Percentiles rank a stretch among this genome's conserved stretches.
Evolutionary conservation across 2,329 filamentous ascomycete species (phyloP).

Genomic region (Monilinia fructigena): DNA sequence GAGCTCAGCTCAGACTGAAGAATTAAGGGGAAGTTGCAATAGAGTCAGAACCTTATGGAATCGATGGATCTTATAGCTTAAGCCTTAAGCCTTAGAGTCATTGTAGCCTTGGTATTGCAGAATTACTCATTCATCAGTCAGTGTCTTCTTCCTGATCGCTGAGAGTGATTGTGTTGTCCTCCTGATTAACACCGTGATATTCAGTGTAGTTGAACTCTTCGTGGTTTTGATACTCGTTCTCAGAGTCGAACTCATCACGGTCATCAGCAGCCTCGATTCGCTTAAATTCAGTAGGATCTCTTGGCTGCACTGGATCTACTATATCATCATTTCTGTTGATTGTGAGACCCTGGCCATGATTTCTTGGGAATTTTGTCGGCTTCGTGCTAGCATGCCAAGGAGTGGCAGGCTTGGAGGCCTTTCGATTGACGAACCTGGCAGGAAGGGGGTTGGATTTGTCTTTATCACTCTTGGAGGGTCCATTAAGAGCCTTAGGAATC

Average conservation of each 20-base stretch:
- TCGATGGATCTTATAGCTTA: background rate
- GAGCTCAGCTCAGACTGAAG: background rate
- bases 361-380: background rate
- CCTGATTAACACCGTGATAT: background rate
- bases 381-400: background rate
- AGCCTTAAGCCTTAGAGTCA: too few species aligned
- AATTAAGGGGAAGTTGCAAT: rapidly evolving
- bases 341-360: background rate
- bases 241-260: background rate
- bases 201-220: background rate
- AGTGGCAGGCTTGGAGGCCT: background rate
- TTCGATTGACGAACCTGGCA: slow-evolving; percentile 19
- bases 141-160: slow-evolving; percentile 8
- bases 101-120: background rate
- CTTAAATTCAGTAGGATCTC: too few species aligned
- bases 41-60: background rate
- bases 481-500: background rate
- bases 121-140: background rate
- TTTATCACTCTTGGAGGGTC: background rate
- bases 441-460: slow-evolving; percentile 12
- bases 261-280: background rate
- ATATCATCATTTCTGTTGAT: background rate
- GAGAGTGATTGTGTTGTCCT: background rate
- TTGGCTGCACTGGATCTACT: background rate
- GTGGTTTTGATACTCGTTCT: slow-evolving; percentile 15